A percentile compares a stretch with the other conserved stretches of the same genome.
These are phyloP conservation scores for Megacollybia platyphylla DNA, from an alignment of 1,284 basidiomycete genomes.

Conservation along the genomic window DNA sequence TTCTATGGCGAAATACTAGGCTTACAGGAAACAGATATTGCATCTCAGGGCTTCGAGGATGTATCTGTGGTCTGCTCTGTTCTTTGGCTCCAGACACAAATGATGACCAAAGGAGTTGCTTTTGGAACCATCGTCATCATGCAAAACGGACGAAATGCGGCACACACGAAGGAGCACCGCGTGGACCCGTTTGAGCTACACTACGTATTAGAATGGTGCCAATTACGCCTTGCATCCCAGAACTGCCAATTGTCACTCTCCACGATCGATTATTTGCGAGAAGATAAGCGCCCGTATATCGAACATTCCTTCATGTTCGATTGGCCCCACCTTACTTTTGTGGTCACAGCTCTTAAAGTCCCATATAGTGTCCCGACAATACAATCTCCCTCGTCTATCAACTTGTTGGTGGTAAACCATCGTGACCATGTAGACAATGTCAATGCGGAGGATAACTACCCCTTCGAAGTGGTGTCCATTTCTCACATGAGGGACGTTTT, in stretches of 20 bases:
- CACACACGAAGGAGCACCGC: constrained; percentile 16
- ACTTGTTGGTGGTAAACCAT: constrained; percentile 27
- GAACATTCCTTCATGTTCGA: constrained; percentile 48
- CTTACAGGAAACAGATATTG: constrained; percentile 29
- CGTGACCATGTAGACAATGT: constrained; percentile 11
- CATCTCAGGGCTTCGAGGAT: constrained; percentile 48
- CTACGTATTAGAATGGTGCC: constrained; percentile 34
- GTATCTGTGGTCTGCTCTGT: constrained; percentile 42
- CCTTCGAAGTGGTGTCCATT: constrained; percentile 48
- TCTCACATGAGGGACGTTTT: constrained; percentile 50
- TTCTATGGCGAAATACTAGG: constrained; percentile 35
- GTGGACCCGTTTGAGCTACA: constrained; percentile 51
- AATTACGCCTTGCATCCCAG: constrained; percentile 31
- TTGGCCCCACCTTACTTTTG: constrained; percentile 50
- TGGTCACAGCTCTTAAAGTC: constrained; percentile 42
- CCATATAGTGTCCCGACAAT: constrained; percentile 18
- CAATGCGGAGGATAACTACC: constrained; percentile 19
- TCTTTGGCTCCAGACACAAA: constrained; percentile 55
- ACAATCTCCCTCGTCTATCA: constrained; percentile 20
- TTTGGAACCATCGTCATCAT: constrained; percentile 47
- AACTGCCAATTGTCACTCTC: constrained; percentile 26
- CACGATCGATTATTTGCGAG: constrained; percentile 40
- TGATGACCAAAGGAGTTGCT: constrained; percentile 52
- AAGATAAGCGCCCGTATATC: constrained; percentile 24
- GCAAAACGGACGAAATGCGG: constrained; percentile 20